Evolutionary conservation across 2,329 filamentous ascomycete genomes (phyloP).

Genomic region (Hirsutella thompsonii): DNA sequence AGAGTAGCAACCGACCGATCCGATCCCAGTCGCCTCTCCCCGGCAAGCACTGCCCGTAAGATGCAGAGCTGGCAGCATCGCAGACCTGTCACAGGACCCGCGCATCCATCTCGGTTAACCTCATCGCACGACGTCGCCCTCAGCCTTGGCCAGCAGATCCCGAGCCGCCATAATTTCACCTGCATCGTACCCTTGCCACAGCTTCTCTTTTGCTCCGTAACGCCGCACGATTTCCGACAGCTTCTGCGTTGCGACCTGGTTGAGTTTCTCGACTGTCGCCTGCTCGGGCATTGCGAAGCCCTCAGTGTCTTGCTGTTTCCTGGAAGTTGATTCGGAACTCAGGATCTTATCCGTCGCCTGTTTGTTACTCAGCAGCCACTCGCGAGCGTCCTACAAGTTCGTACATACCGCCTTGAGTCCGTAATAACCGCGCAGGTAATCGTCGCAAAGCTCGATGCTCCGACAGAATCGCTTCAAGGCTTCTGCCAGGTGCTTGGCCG

Average conservation of each 20-base stretch:
- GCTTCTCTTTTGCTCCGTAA: constrained; percentile 43
- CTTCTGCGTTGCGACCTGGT: constrained; percentile 60
- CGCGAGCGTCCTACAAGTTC: too few species aligned
- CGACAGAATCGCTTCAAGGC: constrained; percentile 77
- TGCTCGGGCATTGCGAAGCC: constrained; percentile 41
- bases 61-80: constrained; percentile 1
- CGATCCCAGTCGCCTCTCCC: too few species aligned
- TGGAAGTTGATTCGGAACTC: constrained; percentile 24
- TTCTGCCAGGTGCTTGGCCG: constrained; percentile 48
- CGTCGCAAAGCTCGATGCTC: constrained; percentile 85
- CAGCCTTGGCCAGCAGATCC: constrained; percentile 48
- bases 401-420: constrained; percentile 64
- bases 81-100: constrained; percentile 3
- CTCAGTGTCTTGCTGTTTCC: constrained; percentile 33
- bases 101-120: neutral
- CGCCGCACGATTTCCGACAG: constrained; percentile 64
- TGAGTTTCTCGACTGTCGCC: constrained; percentile 51
- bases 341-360: constrained; percentile 40
- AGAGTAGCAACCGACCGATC: neutral
- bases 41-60: neutral
- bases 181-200: constrained; percentile 61
- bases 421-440: constrained; percentile 86
- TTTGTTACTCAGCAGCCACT: neutral
- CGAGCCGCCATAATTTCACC: constrained; percentile 60
- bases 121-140: constrained; percentile 29